phyloP scores from a whole-genome alignment of 805 yeast species.

The Blastobotrys mokoenaii region DNA sequence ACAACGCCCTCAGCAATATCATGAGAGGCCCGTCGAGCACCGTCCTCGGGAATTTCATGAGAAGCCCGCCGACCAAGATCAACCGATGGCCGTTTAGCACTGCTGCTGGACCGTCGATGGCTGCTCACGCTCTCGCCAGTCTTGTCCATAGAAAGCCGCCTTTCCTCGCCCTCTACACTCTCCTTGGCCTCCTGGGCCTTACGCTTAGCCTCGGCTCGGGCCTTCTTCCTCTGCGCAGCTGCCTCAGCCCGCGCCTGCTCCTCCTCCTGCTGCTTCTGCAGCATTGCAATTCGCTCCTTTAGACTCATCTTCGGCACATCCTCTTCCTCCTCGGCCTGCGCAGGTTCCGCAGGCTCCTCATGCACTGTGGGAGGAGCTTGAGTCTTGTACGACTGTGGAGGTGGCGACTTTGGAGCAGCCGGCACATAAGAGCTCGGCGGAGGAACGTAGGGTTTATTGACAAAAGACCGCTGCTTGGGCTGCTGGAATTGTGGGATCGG shows the following conservation, averaged over 20 bases:
- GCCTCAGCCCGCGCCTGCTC: constrained; percentile 64
- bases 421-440: constrained; percentile 56
- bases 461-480: constrained; percentile 39
- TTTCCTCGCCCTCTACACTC: neutral
- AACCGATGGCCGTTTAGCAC: neutral
- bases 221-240: constrained; percentile 41
- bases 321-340: constrained; percentile 8
- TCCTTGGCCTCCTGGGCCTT: constrained; percentile 19
- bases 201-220: constrained; percentile 20
- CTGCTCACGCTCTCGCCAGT: neutral
- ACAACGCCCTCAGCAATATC: neutral
- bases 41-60: neutral
- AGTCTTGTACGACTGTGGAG: constrained; percentile 11
- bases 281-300: constrained; percentile 75
- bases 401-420: constrained; percentile 19
- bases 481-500: constrained; percentile 29
- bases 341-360: constrained; percentile 19
- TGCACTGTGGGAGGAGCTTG: constrained; percentile 25
- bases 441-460: constrained; percentile 48
- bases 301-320: constrained; percentile 63
- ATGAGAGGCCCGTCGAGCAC: neutral
- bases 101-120: neutral
- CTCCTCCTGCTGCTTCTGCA: constrained; percentile 74
- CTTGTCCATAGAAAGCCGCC: neutral
- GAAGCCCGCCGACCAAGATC: neutral